Evolutionary conservation across 257 asterid species (phyloP), one percentile per base, ranked within the genome.

Genomic region (Cinchona pubescens): DNA sequence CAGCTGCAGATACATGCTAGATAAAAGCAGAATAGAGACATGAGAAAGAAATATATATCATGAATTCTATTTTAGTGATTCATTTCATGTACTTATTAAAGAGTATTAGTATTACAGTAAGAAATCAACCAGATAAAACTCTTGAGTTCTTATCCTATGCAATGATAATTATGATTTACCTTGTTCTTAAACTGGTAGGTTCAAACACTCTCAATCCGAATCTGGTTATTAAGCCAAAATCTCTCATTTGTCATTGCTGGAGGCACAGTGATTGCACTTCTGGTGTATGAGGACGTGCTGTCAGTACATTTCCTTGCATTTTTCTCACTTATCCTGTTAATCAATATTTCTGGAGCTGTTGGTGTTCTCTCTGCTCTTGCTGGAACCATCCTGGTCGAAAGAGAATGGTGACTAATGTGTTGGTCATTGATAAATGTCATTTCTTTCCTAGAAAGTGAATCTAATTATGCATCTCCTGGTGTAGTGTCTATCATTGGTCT

Each of bases 351-450:
- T 7, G 98, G 97, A 81, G 97, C 96, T 71, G 81, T 82, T 70
- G 97, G 83, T 23, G 87, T 89, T 86, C 97, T 94, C 49, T 90
- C 98, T 16, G 80, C 98, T 76, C 92, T 94, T 74, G 93, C 96
- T 0, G 98, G 98, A 69, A 90, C 98, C 71, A 92, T 94, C 81
- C 83, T 94, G 88, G 73, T 94, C 3, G 97, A 94, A 88, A 81
- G 98, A 86, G 98, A 94, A 88, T 94, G 98, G 98, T 93, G 83
- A 78, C 43, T 42, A 37, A 16, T 73, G 19, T 67, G n/a, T 55
- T 60, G 16, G 38, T 8, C 29, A 21, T 45, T 49, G n/a, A 3
- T 45, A 25, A 59, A n/a, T 46, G 60, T 67, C 21, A 11, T 51
- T 13, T 18, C 59, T 18, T 51, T 18, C 23, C 7, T 1, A 51